Evolutionary conservation across 2,329 filamentous ascomycete species (phyloP), one percentile per base, ranked within the genome.

Genomic region (Dryadomyces quercus-mongolicae): DNA sequence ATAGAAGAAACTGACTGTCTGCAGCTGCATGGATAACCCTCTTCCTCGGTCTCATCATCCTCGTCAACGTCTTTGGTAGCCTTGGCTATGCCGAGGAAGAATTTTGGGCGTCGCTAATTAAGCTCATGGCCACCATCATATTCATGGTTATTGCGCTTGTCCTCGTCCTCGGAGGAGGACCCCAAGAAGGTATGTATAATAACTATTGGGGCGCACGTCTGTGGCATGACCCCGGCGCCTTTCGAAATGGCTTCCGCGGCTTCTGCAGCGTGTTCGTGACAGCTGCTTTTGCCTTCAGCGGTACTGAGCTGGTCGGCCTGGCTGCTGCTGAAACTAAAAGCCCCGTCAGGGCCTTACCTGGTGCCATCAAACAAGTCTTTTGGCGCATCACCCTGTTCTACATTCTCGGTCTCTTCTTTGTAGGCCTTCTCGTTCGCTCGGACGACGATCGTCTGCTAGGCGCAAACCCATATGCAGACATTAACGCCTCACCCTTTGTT

Each of bases 321-420:
- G 84, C 85, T 3, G 85, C 85, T 1, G 85, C 84, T 7, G 86
- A 90, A 67, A 80, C 85, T 0, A 68, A 10, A 87, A 88, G 63
- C 86, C 86, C 0, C 76, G 80, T n/a, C 55, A 83, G 86, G 63
- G 80, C 84, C 0, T 76, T 95, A 1, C 90, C 90, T 0, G 83
- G 81, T 1, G 90, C 90, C 5, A 84, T 92, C 62, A 94, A 93
- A 71, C 89, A 94, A 65, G 87, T 79, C 36, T 79, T 79, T 56
- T 79, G 76, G 75, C 74, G 76, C 60, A 78, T 79, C 56, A 76
- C 73, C 0, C 63, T 78, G 3, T 80, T 80, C 59, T 80, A 80
- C 58, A 66, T 80, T 49, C 66, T 79, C 2, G 74, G 74, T 40
- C 69, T 80, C 15, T 69, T 75, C 52, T 73, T 78, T 12, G 71